These are phyloP conservation scores for Fusarium tricinctum DNA, from an alignment of 2,329 filamentous ascomycete species.

Conservation along the genomic window DNA sequence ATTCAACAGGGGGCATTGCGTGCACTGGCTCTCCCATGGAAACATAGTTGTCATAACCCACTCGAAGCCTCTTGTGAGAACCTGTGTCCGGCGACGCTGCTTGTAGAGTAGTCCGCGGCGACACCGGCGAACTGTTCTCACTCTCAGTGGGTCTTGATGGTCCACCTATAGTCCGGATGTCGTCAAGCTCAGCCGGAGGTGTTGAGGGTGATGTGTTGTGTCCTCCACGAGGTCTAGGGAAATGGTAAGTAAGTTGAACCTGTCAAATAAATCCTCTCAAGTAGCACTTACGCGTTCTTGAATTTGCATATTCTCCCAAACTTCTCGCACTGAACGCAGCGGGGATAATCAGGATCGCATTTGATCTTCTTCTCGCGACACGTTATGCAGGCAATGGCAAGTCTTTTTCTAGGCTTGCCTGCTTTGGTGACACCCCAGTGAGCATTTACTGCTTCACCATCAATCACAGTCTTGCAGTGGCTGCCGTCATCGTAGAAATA, in stretches of 20 bases:
- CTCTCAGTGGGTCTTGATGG: constrained; percentile 57
- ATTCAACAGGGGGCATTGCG: constrained; percentile 54
- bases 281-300: constrained; percentile 81
- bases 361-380: constrained; percentile 99
- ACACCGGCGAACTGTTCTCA: constrained; percentile 63
- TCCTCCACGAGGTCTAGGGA: constrained; percentile 67
- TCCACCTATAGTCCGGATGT: constrained; percentile 55
- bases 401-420: constrained; percentile 89
- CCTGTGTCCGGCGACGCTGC: constrained; percentile 53
- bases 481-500: constrained; percentile 90
- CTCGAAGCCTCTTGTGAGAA: constrained; percentile 64
- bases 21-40: constrained; percentile 53
- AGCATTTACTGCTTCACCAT: constrained; percentile 88
- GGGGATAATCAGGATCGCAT: constrained; percentile 88
- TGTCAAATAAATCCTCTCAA: constrained; percentile 10
- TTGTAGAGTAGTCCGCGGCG: constrained; percentile 59
- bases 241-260: constrained; percentile 16
- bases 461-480: constrained; percentile 85
- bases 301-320: constrained; percentile 88
- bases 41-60: constrained; percentile 63
- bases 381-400: constrained; percentile 92
- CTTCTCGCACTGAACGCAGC: constrained; percentile 93
- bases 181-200: constrained; percentile 65
- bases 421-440: constrained; percentile 96
- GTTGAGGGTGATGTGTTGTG: constrained; percentile 70